A percentile compares a stretch with the other conserved stretches of the same genome.
phyloP scores from a whole-genome alignment of 2,329 filamentous ascomycete species.

The Sporothrix schenckii region DNA sequence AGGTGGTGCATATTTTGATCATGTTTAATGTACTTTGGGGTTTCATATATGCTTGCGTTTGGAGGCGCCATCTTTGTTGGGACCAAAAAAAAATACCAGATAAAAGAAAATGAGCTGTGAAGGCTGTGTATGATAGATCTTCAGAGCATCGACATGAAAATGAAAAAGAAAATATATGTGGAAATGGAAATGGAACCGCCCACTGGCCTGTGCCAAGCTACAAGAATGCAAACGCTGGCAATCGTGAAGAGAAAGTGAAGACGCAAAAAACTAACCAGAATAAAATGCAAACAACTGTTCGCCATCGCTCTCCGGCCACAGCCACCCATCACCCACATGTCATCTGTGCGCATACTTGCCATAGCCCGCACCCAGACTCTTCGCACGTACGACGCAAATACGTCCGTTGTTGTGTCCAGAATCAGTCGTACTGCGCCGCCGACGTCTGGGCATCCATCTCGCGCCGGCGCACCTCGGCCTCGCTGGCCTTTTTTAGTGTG shows the following conservation, averaged over 20 bases:
- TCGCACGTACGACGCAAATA: background rate
- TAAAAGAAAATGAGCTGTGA: background rate
- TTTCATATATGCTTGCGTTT: constrained; percentile 11
- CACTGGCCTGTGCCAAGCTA: background rate
- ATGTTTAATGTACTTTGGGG: background rate
- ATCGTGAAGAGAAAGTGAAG: background rate
- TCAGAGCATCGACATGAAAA: background rate
- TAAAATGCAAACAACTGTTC: background rate
- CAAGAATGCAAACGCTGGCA: background rate
- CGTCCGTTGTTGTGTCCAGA: background rate
- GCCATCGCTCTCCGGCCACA: background rate
- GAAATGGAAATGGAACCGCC: background rate
- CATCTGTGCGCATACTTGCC: background rate
- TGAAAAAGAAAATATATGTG: background rate
- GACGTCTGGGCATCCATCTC: constrained; percentile 67
- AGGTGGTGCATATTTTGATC: background rate
- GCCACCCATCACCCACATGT: background rate
- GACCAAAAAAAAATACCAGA: background rate
- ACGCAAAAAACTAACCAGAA: background rate
- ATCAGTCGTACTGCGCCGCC: constrained; percentile 60
- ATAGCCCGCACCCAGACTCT: background rate
- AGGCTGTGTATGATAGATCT: constrained; percentile 8
- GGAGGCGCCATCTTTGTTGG: background rate
- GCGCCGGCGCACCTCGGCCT: constrained; percentile 64
- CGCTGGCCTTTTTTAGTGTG: constrained; percentile 68